Evolutionary conservation across 805 yeast species (phyloP).

Genomic region (Maudiozyma barnettii): DNA sequence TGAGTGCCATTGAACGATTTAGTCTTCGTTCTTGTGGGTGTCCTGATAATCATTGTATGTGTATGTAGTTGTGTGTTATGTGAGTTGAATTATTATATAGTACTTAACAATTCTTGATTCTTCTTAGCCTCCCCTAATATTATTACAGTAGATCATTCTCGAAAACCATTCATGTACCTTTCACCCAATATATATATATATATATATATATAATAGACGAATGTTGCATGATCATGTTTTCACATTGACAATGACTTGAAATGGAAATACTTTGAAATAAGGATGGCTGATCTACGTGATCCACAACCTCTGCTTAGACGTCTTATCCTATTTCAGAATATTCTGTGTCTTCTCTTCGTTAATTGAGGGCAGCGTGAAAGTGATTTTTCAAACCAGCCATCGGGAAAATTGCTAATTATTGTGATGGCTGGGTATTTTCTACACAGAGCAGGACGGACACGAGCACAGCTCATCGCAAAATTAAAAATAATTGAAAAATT

Average conservation of each 20-base stretch:
- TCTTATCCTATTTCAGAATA: too few relatives aligned
- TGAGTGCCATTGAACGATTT: conserved; percentile 33
- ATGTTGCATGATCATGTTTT: too few relatives aligned
- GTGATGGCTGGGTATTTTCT: background rate
- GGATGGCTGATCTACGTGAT: background rate
- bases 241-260: too few relatives aligned
- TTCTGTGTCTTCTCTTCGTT: too few relatives aligned
- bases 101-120: too few relatives aligned
- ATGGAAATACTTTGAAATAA: background rate
- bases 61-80: background rate
- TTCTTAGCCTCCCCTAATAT: too few relatives aligned
- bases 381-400: background rate
- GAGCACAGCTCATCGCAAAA: conserved; percentile 2
- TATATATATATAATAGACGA: too few relatives aligned
- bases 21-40: conserved; percentile 30
- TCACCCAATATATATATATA: too few relatives aligned
- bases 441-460: background rate
- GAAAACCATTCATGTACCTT: background rate
- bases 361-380: too few relatives aligned
- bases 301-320: background rate
- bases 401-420: background rate
- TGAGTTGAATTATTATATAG: too few relatives aligned
- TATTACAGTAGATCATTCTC: background rate
- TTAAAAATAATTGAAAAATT: background rate
- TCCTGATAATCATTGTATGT: conserved; percentile 17